Base-by-base conservation (phyloP, 345 rosid genomes). In the Rhodamnia rubescens region DNA sequence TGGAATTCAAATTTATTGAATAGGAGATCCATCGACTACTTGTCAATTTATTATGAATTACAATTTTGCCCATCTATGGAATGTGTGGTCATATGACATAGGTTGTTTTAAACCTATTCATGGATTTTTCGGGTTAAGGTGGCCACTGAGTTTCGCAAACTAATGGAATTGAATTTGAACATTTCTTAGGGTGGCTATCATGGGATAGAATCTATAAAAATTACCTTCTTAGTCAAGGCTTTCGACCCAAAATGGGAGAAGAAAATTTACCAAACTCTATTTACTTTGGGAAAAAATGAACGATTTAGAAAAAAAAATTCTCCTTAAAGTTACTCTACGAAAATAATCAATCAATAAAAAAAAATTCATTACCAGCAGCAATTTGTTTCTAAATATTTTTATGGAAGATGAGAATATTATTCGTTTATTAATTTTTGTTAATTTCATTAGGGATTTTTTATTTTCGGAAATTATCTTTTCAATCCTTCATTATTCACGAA, bases 371-470 rank as follows among this genome's bases (percentile, higher is more conserved):
- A 49, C 13, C 51, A 3, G 2, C 4, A 11, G 11, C 2, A 49
- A 49, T 49, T 49, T 49, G 11, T 10, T 49, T 49, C 11, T 10
- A 49, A 49, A 49, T 49, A 49, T 11, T 49, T 49, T 49, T 49
- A 49, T 49, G 12, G 13, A 49, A 3, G 13, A 49, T 49, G 51
- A 49, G 51, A 49, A 11, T 49, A 11, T 49, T 10, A 49, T 49
- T 11, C 51, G 0, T 49, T 49, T 49, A 49, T 49, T 49, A 49
- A 47, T 47, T 47, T 49, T 0, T 11, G 11, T 49, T 10, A 11
- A 4, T 1, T 4, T 10, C 11, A 1, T 4, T 4, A 49, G 0
- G 0, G 7, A 27, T 61, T n/a, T n/a, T n/a, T n/a, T 1, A 15
- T 61, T 61, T 61, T 61, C 1, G 9, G 0, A 61, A 61, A 61